phyloP scores from a whole-genome alignment of 495 filamentous ascomycete genomes.

The Xylaria longipes region DNA sequence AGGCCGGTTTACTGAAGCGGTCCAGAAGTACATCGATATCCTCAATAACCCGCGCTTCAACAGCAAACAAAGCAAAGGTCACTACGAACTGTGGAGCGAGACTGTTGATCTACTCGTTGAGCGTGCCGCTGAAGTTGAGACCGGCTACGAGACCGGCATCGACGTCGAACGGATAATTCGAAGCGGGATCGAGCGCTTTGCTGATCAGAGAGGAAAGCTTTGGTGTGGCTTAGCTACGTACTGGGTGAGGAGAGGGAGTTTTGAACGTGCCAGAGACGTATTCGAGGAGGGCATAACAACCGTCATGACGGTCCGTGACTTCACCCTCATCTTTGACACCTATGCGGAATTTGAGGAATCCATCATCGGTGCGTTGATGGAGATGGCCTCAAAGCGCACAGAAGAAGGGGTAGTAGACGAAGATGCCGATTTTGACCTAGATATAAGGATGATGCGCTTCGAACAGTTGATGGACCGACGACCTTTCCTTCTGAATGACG shows the following conservation, averaged over 20 bases:
- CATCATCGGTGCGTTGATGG: conserved; percentile 89
- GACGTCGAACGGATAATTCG: conserved; percentile 93
- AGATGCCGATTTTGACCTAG: conserved; percentile 91
- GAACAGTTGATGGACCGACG: conserved; percentile 98
- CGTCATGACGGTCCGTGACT: conserved; percentile 99
- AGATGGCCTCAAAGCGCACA: conserved; percentile 79
- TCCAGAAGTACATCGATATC: conserved; percentile 91
- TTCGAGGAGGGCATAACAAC: conserved; percentile 98
- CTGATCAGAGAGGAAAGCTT: conserved; percentile 94
- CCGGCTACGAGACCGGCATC: conserved; percentile 77
- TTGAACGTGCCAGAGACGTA: conserved; percentile 86
- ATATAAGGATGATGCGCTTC: conserved; percentile 97
- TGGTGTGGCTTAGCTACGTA: conserved; percentile 97
- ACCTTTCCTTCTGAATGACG: conserved; percentile 97
- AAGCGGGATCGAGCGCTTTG: conserved; percentile 90
- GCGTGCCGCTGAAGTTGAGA: conserved; percentile 85
- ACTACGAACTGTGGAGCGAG: conserved; percentile 97
- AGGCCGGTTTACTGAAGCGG: conserved; percentile 88
- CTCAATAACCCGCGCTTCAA: conserved; percentile 90
- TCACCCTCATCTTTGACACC: conserved; percentile 93
- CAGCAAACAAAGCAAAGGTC: conserved; percentile 91
- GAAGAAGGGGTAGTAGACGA: conserved; percentile 83
- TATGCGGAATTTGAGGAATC: conserved; percentile 98
- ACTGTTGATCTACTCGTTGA: conserved; percentile 97
- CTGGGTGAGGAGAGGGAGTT: conserved; percentile 91